phyloP scores from a whole-genome alignment of 2,329 filamentous ascomycete genomes.

The Leptographium radiaticola region DNA sequence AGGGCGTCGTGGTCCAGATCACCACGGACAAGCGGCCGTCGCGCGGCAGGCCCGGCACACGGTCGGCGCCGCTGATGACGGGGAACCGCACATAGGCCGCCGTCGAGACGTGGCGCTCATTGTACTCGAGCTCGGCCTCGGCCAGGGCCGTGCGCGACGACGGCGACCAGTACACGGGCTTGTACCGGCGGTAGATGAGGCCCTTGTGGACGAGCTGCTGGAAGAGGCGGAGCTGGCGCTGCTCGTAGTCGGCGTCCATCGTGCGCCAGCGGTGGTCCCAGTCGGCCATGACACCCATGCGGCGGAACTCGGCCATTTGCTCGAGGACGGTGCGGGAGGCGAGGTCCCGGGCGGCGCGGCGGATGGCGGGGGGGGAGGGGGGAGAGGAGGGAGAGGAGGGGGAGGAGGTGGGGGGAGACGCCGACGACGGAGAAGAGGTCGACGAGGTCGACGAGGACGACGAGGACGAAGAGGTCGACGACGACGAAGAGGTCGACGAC shows the following conservation, averaged over 20 bases:
- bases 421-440: background rate
- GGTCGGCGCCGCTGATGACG: conserved; percentile 31
- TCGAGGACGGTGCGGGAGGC: conserved; percentile 55
- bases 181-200: conserved; percentile 64
- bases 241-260: conserved; percentile 64
- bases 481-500: conserved; percentile 9
- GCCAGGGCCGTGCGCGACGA: conserved; percentile 68
- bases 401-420: background rate
- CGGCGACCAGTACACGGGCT: conserved; percentile 79
- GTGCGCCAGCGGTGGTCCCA: conserved; percentile 69
- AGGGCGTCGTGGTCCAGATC: conserved; percentile 98
- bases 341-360: conserved; percentile 49
- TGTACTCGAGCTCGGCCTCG: conserved; percentile 76
- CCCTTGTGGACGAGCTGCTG: conserved; percentile 60
- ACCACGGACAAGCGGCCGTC: conserved; percentile 49
- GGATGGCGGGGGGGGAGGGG: conserved; percentile 41
- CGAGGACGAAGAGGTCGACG: background rate
- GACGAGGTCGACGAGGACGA: conserved; percentile 10
- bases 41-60: background rate
- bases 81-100: conserved; percentile 74
- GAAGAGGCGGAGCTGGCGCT: conserved; percentile 62
- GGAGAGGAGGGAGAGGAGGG: background rate
- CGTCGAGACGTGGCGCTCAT: conserved; percentile 57
- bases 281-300: conserved; percentile 68
- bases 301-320: conserved; percentile 61